Conservation (phyloP, 306 rosid species). For the Prunus salicina region DNA sequence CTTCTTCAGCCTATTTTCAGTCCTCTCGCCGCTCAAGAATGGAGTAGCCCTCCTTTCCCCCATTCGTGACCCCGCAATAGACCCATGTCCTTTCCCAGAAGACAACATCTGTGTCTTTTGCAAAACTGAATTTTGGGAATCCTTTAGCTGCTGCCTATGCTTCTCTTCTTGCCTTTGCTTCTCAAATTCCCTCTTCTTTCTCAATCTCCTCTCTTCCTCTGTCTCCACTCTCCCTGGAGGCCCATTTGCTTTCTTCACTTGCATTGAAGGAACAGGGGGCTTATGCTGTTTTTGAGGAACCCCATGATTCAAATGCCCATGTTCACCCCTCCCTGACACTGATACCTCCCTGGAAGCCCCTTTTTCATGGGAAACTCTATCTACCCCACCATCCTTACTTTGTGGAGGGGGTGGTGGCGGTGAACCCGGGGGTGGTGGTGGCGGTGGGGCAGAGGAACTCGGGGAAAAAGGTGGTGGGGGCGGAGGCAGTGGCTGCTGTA, state of each 20-base stretch:
- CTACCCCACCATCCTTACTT: conserved; percentile 37
- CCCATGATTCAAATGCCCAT: conserved; percentile 53
- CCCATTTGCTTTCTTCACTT: conserved; percentile 54
- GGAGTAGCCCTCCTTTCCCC: conserved; percentile 77
- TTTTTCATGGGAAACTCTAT: conserved; percentile 46
- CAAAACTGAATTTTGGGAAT: conserved; percentile 65
- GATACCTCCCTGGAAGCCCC: conserved; percentile 44
- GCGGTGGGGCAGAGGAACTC: conserved; percentile 58
- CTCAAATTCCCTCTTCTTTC: conserved; percentile 86
- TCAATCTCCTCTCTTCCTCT: conserved; percentile 74
- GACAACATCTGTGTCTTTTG: conserved; percentile 72
- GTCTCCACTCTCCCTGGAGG: conserved; percentile 63
- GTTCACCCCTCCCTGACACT: conserved; percentile 58
- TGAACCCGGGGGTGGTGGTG: conserved; percentile 68
- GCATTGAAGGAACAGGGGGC: conserved; percentile 43
- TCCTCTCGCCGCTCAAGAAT: conserved; percentile 75
- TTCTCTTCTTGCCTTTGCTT: conserved; percentile 87
- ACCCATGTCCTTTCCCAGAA: conserved; percentile 63
- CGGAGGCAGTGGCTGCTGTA: conserved; percentile 43
- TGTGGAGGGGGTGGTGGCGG: conserved; percentile 61
- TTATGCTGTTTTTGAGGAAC: conserved; percentile 56
- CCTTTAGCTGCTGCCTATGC: conserved; percentile 83
- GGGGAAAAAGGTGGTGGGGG: conserved; percentile 69
- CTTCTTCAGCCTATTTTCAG: conserved; percentile 93
- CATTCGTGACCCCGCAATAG: conserved; percentile 79